Base-by-base conservation (phyloP, 2,329 filamentous ascomycete genomes). In the Monilinia aucupariae region DNA sequence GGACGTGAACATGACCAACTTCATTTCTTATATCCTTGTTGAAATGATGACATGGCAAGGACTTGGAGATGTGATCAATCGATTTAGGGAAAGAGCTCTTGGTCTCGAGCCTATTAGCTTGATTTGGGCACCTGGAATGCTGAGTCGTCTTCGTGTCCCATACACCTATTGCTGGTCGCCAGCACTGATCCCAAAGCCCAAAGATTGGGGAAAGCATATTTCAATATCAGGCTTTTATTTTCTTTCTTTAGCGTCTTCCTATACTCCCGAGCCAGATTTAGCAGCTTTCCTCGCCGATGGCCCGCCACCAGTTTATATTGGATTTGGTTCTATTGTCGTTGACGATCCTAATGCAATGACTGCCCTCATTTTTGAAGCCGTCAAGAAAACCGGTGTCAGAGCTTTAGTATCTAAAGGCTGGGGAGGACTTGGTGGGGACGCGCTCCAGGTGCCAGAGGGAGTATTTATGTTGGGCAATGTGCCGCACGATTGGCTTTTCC, bases 91-190 rank as follows among this genome's bases (percentile, higher is more conserved):
- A 67, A 86, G 86, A 64, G 84, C 83, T 17, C 80, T 96, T 1
- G 88, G 89, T 32, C 78, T 97, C 0, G 89, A 94, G 51, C 83
- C 88, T 0, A 81, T 97, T 49, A 91, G 89, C 65, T 78, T 91
- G 9, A 86, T 96, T 55, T 93, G 89, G 83, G 92, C 90, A 2
- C 91, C 92, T 10, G 90, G 89, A 4, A 83, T 96, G 73, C 78
- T 96, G 17, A 86, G 84, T 51, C 85, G 90, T 39, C 78, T 97
- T 39, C 84, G 83, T 53, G 82, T 97, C 20, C 91, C 92, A 0
- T 91, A 90, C 69, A 96, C 92, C 0, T 97, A 97, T 72, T 94
- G 92, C 75, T 97, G 92, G 79, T 92, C 90, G 0, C 88, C 90
- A 0, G 83, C 88, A 1, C 77, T 94, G 54, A 89, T 92, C n/a